A percentile compares a stretch with the other conserved stretches of the same genome.
These are phyloP conservation scores for Malassezia yamatoensis DNA, from an alignment of 1,284 basidiomycete species.

Conservation along the genomic window DNA sequence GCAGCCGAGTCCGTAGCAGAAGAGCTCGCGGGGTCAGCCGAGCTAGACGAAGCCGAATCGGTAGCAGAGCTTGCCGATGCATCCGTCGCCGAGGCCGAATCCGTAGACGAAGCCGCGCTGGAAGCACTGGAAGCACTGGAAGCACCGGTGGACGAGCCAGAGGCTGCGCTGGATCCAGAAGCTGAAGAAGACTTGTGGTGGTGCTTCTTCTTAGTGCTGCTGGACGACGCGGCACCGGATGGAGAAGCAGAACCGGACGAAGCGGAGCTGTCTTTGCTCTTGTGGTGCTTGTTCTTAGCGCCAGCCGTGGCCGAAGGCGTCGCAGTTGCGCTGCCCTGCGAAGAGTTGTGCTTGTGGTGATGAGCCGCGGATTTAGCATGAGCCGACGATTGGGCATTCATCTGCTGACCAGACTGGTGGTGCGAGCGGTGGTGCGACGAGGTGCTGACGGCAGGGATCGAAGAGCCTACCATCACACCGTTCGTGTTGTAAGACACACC, in stretches of 20 bases:
- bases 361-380: neutral
- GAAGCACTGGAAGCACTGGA: neutral
- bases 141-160: neutral
- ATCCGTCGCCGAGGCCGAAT: neutral
- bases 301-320: neutral
- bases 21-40: neutral
- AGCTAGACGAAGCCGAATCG: neutral
- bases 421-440: neutral
- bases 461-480: neutral
- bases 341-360: neutral
- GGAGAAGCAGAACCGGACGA: neutral
- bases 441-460: neutral
- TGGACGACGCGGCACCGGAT: neutral
- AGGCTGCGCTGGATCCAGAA: neutral
- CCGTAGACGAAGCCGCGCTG: neutral
- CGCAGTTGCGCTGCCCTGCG: neutral
- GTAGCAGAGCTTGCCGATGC: neutral
- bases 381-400: neutral
- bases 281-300: neutral
- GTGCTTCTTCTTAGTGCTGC: neutral
- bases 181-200: neutral
- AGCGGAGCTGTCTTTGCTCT: neutral
- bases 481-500: too few relatives aligned
- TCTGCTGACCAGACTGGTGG: neutral
- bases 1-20: neutral